These are phyloP conservation scores for Phoma sp. DNA, from an alignment of 2,329 filamentous ascomycete species.

Conservation along the genomic window DNA sequence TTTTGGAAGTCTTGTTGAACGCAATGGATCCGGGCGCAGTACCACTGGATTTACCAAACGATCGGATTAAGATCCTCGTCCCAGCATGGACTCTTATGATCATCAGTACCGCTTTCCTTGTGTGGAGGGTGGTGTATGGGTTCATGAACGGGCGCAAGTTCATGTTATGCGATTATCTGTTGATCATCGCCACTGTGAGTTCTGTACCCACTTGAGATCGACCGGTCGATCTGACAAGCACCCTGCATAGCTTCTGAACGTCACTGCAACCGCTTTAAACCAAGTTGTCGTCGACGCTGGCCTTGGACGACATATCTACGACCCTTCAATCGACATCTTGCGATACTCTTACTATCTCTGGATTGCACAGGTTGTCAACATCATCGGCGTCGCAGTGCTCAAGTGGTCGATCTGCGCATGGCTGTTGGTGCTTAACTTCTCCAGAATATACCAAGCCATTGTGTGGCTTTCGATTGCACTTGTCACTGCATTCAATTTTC, in stretches of 20 bases:
- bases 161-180: slow-evolving; percentile 32
- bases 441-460: slow-evolving; percentile 29
- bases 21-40: slow-evolving; percentile 18
- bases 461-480: slow-evolving; percentile 38
- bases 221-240: slow-evolving; percentile 10
- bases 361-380: slow-evolving; percentile 35
- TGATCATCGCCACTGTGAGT: slow-evolving; percentile 36
- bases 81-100: slow-evolving; percentile 25
- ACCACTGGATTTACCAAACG: slow-evolving; percentile 32
- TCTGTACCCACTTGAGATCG: slow-evolving; percentile 1
- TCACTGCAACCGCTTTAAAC: slow-evolving; percentile 18
- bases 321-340: slow-evolving; percentile 25
- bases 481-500: slow-evolving; percentile 35
- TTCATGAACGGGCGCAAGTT: slow-evolving; percentile 26
- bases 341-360: slow-evolving; percentile 32
- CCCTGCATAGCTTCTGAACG: slow-evolving; percentile 22
- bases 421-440: slow-evolving; percentile 38
- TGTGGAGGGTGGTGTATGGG: slow-evolving; percentile 34
- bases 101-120: slow-evolving; percentile 31
- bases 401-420: slow-evolving; percentile 42
- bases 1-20: neutral
- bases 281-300: slow-evolving; percentile 27
- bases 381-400: slow-evolving; percentile 36
- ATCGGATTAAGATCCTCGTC: slow-evolving; percentile 28
- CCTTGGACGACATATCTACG: slow-evolving; percentile 32